phyloP scores from a whole-genome alignment of 805 yeast genomes.

The Citeromyces nyonsensis region DNA sequence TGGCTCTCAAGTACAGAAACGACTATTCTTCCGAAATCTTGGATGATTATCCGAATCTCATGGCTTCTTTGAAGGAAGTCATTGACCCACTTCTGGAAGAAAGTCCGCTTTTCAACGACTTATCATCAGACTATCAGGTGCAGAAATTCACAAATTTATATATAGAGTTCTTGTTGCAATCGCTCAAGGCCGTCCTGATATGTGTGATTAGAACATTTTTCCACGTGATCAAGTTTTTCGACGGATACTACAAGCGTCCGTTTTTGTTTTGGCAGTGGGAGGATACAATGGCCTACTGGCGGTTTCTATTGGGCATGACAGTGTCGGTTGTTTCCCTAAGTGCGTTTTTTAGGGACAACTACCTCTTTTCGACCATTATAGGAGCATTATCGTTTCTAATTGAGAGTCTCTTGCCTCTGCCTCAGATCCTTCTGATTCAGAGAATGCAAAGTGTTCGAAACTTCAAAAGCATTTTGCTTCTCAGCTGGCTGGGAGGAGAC shows the following conservation, averaged over 20 bases:
- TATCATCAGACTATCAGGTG: not conserved
- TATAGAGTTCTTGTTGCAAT: not conserved
- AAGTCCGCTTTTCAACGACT: not conserved
- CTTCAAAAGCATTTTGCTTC: constrained; percentile 56
- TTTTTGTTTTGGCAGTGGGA: constrained; percentile 81
- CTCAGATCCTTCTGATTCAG: constrained; percentile 58
- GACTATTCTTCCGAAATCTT: constrained; percentile 21
- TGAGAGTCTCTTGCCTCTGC: constrained; percentile 62
- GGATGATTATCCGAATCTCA: constrained; percentile 11
- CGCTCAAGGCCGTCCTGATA: constrained; percentile 4
- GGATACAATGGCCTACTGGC: constrained; percentile 41
- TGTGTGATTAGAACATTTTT: constrained; percentile 11
- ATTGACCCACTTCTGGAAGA: not conserved
- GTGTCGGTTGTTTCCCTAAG: constrained; percentile 6
- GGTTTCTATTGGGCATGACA: constrained; percentile 33
- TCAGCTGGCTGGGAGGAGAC: constrained; percentile 88
- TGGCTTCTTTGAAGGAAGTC: constrained; percentile 9
- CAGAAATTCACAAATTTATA: not conserved
- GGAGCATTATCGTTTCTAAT: constrained; percentile 33
- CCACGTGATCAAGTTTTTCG: constrained; percentile 37
- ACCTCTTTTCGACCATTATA: constrained; percentile 12
- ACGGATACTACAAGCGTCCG: constrained; percentile 53
- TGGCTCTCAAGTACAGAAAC: constrained; percentile 43
- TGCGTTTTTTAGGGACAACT: constrained; percentile 9
- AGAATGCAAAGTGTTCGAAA: constrained; percentile 60